Evolutionary conservation across 495 filamentous ascomycete genomes (phyloP).

Genomic region (Aspergillus incahuasiensis): DNA sequence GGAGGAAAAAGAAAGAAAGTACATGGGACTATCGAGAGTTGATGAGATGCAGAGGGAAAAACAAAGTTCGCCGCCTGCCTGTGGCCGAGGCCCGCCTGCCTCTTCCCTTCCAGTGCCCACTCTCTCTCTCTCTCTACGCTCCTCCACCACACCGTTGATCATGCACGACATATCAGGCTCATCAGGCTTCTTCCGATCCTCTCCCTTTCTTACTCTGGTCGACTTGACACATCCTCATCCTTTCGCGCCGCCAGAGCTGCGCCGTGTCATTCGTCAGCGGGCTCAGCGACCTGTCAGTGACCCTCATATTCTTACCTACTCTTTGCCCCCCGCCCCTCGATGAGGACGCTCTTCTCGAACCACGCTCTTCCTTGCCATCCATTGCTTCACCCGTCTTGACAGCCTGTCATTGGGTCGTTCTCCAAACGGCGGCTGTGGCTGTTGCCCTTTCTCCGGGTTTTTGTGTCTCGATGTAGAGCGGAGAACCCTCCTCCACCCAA

Average conservation of each 20-base stretch:
- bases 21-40: background rate
- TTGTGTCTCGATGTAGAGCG: constrained; percentile 11
- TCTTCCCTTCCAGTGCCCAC: background rate
- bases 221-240: constrained; percentile 20
- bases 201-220: constrained; percentile 14
- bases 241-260: constrained; percentile 10
- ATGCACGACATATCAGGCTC: constrained; percentile 27
- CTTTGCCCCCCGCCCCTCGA: constrained; percentile 15
- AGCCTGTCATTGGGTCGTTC: constrained; percentile 2
- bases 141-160: constrained; percentile 15
- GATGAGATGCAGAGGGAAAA: constrained; percentile 10
- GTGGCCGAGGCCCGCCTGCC: background rate
- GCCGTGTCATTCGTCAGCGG: constrained; percentile 20
- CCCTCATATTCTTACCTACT: background rate
- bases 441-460: constrained; percentile 7
- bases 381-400: background rate
- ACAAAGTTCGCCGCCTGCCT: constrained; percentile 7
- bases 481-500: constrained; percentile 9
- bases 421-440: constrained; percentile 7
- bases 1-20: background rate
- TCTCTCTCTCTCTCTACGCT: background rate
- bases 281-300: constrained; percentile 10
- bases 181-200: constrained; percentile 4
- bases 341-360: constrained; percentile 9
- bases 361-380: background rate